phyloP scores from a whole-genome alignment of 495 filamentous ascomycete genomes.

The Pyrenopolyporus hunteri region DNA sequence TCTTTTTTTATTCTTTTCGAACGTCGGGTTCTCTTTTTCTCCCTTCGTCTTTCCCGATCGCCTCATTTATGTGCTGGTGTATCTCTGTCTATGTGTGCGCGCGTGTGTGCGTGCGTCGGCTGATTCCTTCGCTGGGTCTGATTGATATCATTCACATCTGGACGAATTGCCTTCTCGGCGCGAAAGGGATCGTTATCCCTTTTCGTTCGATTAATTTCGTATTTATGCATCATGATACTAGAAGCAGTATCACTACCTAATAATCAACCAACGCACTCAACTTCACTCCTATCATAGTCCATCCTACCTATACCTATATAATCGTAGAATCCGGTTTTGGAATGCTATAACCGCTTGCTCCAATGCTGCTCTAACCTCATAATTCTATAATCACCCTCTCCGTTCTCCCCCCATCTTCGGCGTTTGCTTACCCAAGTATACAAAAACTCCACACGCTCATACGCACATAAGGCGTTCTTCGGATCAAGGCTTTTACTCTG shows the following conservation, averaged over 20 bases:
- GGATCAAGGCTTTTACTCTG: conserved; percentile 23
- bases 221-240: conserved; percentile 6
- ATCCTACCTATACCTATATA: not conserved
- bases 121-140: conserved; percentile 26
- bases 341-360: not conserved
- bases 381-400: conserved; percentile 19
- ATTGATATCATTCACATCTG: conserved; percentile 19
- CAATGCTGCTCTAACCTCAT: conserved; percentile 7
- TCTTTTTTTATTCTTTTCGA: not conserved
- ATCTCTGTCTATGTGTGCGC: too few relatives aligned
- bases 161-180: conserved; percentile 24
- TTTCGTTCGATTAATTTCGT: not conserved
- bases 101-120: conserved; percentile 25
- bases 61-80: conserved; percentile 27
- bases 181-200: conserved; percentile 19
- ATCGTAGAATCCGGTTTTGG: not conserved
- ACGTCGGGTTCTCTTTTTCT: conserved; percentile 8
- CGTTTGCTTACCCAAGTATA: conserved; percentile 3
- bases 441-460: conserved; percentile 31
- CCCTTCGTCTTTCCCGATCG: conserved; percentile 15
- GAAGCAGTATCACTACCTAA: too few relatives aligned
- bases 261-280: too few relatives aligned
- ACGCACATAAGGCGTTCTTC: conserved; percentile 10
- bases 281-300: not conserved
- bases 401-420: conserved; percentile 2